These are phyloP conservation scores for Pistacia atlantica DNA, from an alignment of 345 rosid species.

Conservation along the genomic window DNA sequence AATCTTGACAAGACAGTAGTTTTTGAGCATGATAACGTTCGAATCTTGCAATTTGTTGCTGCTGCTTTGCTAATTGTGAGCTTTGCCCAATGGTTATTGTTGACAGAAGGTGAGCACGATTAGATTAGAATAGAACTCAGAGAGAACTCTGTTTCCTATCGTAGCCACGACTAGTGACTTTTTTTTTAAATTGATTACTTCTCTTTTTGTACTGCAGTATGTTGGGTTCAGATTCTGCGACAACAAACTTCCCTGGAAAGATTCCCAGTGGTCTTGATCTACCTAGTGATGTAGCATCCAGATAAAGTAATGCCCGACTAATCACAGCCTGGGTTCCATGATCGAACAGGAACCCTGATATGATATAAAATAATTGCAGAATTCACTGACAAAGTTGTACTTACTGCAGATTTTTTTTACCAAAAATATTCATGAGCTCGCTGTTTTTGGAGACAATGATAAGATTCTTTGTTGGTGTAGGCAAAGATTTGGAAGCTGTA, in stretches of 20 bases:
- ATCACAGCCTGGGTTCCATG: neutral
- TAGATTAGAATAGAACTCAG: neutral
- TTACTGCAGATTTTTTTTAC: neutral
- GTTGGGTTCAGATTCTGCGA: slow-evolving; percentile 44
- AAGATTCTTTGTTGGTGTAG: neutral
- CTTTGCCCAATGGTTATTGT: slow-evolving; percentile 65
- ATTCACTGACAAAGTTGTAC: neutral
- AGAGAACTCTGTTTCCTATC: neutral
- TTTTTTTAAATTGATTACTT: neutral
- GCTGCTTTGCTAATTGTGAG: slow-evolving; percentile 79
- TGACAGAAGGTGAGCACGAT: slow-evolving; percentile 52
- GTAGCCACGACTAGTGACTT: neutral
- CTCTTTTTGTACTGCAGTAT: slow-evolving; percentile 34
- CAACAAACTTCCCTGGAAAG: slow-evolving; percentile 59
- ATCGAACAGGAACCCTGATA: neutral
- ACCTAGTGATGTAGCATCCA: slow-evolving; percentile 47
- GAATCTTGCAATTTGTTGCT: neutral
- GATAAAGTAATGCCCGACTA: slow-evolving; percentile 8
- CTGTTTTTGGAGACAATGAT: neutral
- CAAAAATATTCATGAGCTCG: neutral
- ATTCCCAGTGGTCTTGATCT: slow-evolving; percentile 55
- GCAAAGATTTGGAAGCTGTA: neutral
- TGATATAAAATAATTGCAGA: neutral
- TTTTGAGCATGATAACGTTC: no score
- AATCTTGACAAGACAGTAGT: no score